phyloP scores from a whole-genome alignment of 2,329 filamentous ascomycete genomes.

The Fusarium nematophilum region DNA sequence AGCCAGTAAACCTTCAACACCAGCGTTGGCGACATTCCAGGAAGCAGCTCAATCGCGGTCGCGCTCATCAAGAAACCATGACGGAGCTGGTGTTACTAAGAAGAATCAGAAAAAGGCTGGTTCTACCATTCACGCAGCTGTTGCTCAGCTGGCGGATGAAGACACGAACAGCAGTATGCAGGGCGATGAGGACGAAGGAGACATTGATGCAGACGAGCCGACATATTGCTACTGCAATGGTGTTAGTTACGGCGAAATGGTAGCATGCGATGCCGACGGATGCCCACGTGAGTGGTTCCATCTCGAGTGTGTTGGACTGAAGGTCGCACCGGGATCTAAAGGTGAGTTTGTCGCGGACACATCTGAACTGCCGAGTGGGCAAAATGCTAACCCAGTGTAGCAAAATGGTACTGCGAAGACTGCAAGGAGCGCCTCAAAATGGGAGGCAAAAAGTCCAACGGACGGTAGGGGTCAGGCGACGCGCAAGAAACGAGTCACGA shows the following conservation, averaged over 20 bases:
- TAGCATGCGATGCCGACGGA: slow-evolving; percentile 79
- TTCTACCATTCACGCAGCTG: slow-evolving; percentile 52
- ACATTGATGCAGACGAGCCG: slow-evolving; percentile 77
- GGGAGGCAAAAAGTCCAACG: slow-evolving; percentile 63
- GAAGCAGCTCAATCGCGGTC: slow-evolving; percentile 67
- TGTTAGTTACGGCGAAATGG: slow-evolving; percentile 87
- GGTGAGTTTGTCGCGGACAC: slow-evolving; percentile 62
- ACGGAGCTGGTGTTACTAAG: slow-evolving; percentile 59
- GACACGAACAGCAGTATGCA: slow-evolving; percentile 57
- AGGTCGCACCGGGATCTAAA: slow-evolving; percentile 80
- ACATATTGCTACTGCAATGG: slow-evolving; percentile 84
- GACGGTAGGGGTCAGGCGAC: slow-evolving; percentile 51
- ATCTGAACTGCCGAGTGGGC: not conserved
- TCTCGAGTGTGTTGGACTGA: slow-evolving; percentile 82
- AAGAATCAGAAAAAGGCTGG: slow-evolving; percentile 70
- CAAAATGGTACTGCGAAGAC: slow-evolving; percentile 86
- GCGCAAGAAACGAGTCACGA: slow-evolving; percentile 16
- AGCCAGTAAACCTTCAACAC: slow-evolving; percentile 75
- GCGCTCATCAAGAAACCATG: slow-evolving; percentile 62
- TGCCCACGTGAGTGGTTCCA: slow-evolving; percentile 87
- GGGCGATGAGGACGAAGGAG: slow-evolving; percentile 59
- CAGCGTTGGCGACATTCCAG: slow-evolving; percentile 68
- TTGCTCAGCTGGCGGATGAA: slow-evolving; percentile 53
- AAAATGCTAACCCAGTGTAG: slow-evolving; percentile 56
- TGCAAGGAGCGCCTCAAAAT: slow-evolving; percentile 75